phyloP scores from a whole-genome alignment of 345 rosid genomes.

The Salix udensis region DNA sequence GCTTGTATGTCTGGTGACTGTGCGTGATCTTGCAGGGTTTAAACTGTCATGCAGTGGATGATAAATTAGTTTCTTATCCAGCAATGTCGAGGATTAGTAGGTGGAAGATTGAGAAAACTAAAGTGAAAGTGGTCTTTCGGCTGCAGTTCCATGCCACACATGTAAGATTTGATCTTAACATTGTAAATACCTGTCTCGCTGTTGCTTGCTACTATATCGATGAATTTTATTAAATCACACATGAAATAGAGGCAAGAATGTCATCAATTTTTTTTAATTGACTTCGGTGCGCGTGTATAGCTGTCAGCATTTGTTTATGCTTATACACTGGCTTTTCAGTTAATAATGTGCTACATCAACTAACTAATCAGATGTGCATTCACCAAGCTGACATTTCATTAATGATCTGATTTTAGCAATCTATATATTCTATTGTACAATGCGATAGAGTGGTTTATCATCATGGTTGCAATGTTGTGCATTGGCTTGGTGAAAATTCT shows the following conservation, averaged over 20 bases:
- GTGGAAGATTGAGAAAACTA: constrained; percentile 94
- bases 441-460: neutral
- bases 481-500: neutral
- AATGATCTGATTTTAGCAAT: neutral
- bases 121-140: constrained; percentile 92
- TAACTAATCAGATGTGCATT: neutral
- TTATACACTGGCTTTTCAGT: neutral
- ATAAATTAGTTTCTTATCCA: constrained; percentile 27
- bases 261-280: neutral
- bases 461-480: neutral
- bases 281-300: neutral
- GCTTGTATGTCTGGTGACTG: neutral
- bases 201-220: neutral
- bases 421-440: neutral
- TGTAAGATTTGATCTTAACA: constrained; percentile 46
- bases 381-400: neutral
- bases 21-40: constrained; percentile 4
- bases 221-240: neutral
- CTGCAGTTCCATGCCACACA: constrained; percentile 94
- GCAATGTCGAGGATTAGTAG: constrained; percentile 77
- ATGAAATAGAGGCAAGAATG: neutral
- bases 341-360: neutral
- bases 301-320: neutral
- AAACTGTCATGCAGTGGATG: constrained; percentile 34
- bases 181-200: neutral